Base-by-base conservation (phyloP, 805 yeast genomes). In the Vanderwaltozyma tropicalis region DNA sequence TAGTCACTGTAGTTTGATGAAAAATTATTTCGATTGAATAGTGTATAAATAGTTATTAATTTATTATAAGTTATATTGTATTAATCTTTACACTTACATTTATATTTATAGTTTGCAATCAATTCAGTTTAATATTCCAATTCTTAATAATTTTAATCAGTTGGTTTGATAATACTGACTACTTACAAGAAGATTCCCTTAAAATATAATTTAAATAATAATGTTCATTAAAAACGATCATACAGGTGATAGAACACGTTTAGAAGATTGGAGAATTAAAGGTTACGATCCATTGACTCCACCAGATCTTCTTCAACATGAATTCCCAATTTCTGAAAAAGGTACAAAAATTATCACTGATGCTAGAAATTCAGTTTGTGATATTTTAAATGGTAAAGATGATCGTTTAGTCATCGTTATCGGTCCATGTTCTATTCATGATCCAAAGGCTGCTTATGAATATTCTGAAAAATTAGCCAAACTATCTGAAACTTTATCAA, bases 371-470 rank as follows among this genome's bases (percentile, higher is more conserved):
- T 87, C 79, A 24, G 80, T 94, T 26, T 73, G 80, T 42, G 74
- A 75, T 18, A 84, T 88, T 45, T 72, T 89, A 48, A 68, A 69
- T 44, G 83, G 81, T 35, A 67, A 71, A 49, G 88, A 82, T 55
- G 97, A 92, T 70, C 76, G 94, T 61, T 69, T 84, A 32, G 65
- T 89, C 26, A 82, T 89, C 17, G 78, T 89, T 45, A 94, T 89
- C 39, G 98, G 98, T 15, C 98, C 98, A 45, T 89, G 98, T 62
- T 92, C 97, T 15, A 80, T 89, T 50, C 98, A 89, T 61, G 96
- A 89, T 63, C 74, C 89, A 41, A 75, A 71, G 30, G 82, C 92
- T 34, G 97, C 97, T 26, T 66, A 83, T 55, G 97, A 86, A 25
- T 89, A 92, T 64, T 94, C 89, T 43, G 62, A 62, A 28, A 72